Conservation (phyloP, 306 rosid species). For the Castanospermum australe region DNA sequence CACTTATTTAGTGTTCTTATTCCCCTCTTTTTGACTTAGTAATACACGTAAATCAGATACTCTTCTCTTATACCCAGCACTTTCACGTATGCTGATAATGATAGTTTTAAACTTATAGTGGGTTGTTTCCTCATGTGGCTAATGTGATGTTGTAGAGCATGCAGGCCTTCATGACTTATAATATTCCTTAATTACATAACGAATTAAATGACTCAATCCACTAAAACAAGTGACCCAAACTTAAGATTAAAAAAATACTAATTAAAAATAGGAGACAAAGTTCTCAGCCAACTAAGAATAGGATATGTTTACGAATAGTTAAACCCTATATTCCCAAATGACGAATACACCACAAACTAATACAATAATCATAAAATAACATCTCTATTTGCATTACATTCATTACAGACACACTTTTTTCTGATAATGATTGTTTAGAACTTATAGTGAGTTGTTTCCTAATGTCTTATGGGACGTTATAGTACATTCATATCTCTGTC, state of each 20-base stretch:
- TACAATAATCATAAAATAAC: not conserved
- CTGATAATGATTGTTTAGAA: not conserved
- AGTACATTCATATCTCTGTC: not conserved
- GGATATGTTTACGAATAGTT: not conserved
- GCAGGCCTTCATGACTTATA: not conserved
- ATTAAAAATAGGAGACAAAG: not conserved
- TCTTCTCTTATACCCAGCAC: not conserved
- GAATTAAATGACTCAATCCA: conserved; percentile 1
- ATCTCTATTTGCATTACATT: not conserved
- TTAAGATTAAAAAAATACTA: not conserved
- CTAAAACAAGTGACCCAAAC: not conserved
- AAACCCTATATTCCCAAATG: not conserved
- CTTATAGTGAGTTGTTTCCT: not conserved
- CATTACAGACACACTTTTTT: not conserved
- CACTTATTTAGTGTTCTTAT: not conserved
- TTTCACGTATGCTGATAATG: not conserved
- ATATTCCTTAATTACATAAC: not conserved
- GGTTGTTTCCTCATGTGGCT: not conserved
- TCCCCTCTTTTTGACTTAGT: not conserved
- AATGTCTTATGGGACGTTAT: not conserved
- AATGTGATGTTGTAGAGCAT: not conserved
- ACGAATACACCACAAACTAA: not conserved
- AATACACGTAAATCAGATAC: not conserved
- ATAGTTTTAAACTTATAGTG: not conserved
- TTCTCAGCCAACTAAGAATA: not conserved